These are phyloP conservation scores for Sarocladium oryzae DNA, from an alignment of 2,329 filamentous ascomycete species.

Conservation along the genomic window DNA sequence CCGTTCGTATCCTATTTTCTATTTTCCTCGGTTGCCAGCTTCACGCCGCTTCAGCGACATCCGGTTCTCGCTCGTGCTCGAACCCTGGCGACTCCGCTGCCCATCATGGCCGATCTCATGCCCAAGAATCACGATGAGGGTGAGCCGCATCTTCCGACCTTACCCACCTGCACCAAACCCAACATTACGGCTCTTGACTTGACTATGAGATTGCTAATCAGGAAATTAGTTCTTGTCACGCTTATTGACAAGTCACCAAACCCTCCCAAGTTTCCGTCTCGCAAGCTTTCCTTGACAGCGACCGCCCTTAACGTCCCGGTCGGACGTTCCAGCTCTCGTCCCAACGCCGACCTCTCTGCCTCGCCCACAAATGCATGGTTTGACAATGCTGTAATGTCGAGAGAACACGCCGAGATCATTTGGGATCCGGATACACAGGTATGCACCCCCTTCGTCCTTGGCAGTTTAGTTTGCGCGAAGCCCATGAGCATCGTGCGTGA, in stretches of 20 bases:
- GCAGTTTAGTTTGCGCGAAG: not conserved
- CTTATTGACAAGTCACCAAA: not conserved
- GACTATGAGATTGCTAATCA: not conserved
- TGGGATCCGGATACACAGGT: conserved; percentile 40
- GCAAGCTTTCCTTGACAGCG: not conserved
- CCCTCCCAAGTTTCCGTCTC: not conserved
- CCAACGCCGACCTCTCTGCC: not conserved
- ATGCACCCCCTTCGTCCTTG: conserved; percentile 14
- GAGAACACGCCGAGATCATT: conserved; percentile 54
- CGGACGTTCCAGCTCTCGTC: not conserved
- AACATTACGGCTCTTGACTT: not conserved
- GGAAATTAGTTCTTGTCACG: conserved; percentile 1
- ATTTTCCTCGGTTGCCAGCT: not conserved
- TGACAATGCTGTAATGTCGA: conserved; percentile 65
- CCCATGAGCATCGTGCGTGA: conserved; percentile 21
- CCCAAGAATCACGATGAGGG: conserved; percentile 7
- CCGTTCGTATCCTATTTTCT: not conserved
- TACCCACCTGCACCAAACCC: not conserved
- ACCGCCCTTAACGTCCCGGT: not conserved
- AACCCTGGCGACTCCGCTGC: not conserved
- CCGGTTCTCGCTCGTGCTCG: not conserved
- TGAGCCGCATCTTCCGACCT: not conserved
- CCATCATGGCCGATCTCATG: conserved; percentile 5
- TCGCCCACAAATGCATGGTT: conserved; percentile 55
- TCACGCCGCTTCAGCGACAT: not conserved